Evolutionary conservation across 2,329 filamentous ascomycete genomes (phyloP), one percentile per base, ranked within the genome.

Genomic region (Dothideomycetes sp.): DNA sequence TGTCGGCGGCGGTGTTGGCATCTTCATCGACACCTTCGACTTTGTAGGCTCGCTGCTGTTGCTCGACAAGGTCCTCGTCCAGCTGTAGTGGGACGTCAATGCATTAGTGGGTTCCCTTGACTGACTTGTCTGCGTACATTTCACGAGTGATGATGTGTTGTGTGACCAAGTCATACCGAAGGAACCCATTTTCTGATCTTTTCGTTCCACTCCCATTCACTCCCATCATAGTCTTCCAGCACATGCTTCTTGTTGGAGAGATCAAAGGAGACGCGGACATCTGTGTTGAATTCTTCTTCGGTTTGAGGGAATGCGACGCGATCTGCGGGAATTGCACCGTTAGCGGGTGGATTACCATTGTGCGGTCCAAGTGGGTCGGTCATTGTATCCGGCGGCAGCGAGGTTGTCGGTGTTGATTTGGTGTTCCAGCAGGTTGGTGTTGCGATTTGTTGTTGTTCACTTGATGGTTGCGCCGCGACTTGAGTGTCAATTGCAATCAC

Each of bases 241-340:
- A 91, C 75, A 64, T 81, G 89, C 57, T 86, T 89, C 54, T 77
- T 72, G 61, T 89, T 81, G 45, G 85, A 69, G 56, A 76, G 83
- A n/a, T 84, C 89, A 64, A 81, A 94, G 4, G 85, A 89, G 54
- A 94, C 84, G 50, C 88, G 82, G 19, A 84, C 74, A 57, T 94
- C 87, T 43, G 65, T 65, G 52, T 81, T 79, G 57, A 94, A 93
- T 35, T 82, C 73, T 41, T 74, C 70, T 11, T 73, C 70, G 42
- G 84, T 63, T 41, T 58, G 59, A 14, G 72, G 72, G 45, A 75
- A 75, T 38, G 53, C 53, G 5, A 50, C 47, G 31, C 49, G 51
- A 10, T 46, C 41, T 10, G 48, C 47, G 8, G 40, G 37, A 14
- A 42, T 34, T 12, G 24, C 40, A 24, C 37, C 40, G 19, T 22